Percentiles rank a stretch among this genome's conserved stretches.
These are phyloP conservation scores for Solanum commersonii DNA, from an alignment of 257 asterid genomes.

Conservation along the genomic window DNA sequence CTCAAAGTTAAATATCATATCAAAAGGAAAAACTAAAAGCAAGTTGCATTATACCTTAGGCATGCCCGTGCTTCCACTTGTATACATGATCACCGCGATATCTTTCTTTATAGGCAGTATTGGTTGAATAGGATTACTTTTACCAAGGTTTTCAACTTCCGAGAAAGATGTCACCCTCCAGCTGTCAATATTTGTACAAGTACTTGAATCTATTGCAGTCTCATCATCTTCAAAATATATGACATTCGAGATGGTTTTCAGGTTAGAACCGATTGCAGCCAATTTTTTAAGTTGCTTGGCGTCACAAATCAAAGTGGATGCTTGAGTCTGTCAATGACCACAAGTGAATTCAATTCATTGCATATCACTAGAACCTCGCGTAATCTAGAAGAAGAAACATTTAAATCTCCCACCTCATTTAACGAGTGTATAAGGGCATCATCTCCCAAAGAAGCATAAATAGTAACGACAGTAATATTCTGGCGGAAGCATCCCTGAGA, in stretches of 20 bases:
- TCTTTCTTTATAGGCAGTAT: constrained; percentile 65
- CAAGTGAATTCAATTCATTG: neutral
- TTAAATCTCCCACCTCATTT: constrained; percentile 49
- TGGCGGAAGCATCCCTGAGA: constrained; percentile 84
- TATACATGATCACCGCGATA: constrained; percentile 84
- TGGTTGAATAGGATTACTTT: constrained; percentile 34
- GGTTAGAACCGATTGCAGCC: constrained; percentile 46
- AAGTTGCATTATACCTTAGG: constrained; percentile 57
- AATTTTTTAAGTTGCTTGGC: constrained; percentile 72
- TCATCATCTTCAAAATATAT: constrained; percentile 61
- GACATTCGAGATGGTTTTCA: constrained; percentile 43
- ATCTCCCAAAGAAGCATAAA: constrained; percentile 85
- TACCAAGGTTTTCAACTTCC: constrained; percentile 74
- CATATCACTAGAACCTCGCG: neutral
- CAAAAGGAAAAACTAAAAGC: neutral
- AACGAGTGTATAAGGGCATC: constrained; percentile 84
- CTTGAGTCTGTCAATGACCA: constrained; percentile 63
- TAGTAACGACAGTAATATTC: constrained; percentile 75
- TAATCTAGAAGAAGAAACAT: neutral
- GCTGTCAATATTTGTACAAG: constrained; percentile 19
- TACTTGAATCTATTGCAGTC: constrained; percentile 27
- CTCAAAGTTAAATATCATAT: neutral
- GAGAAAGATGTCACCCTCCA: constrained; percentile 51
- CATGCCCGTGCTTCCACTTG: constrained; percentile 94
- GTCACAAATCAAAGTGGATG: constrained; percentile 75